Base-by-base conservation (phyloP, 1,139 yeast genomes). In the Chernovozyma sophiae-reginae region DNA sequence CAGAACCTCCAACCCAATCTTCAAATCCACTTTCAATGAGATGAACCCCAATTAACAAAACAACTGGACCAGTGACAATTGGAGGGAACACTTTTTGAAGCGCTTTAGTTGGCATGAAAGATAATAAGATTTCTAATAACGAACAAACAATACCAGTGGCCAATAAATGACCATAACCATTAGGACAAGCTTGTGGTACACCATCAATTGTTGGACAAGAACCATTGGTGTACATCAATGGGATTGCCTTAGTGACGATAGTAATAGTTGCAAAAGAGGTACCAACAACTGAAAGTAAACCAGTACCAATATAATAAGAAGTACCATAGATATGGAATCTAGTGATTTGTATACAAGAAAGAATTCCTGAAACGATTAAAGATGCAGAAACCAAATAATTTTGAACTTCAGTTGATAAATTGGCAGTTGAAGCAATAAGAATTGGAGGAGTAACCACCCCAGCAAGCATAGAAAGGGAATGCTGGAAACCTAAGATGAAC, bases 1-100 rank as follows among this genome's bases (percentile, higher is more conserved):
- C 80, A n/a, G 86, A 66, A 33, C 96, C 96, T 46, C 97, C 97
- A 31, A 79, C 81, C 86, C 95, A 86, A 60, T 87, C 87, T 52
- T 77, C 57, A 60, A 89, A 80, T 18, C 95, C 96, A 34, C 84
- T 56, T 49, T 70, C 68, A 40, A 86, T 72, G 50, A 87, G 72
- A 29, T 72, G 65, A 32, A 80, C 68, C 47, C 96, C 96, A 55
- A 89, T 86, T 33, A 87, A 72, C 43, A 87, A 61, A 25, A 87
- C 95, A 35, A 87, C 96, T 2, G 96, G 95, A 38, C 97, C 96
- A 19, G 96, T 87, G 41, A 89, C 96, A 35, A 86, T 65, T 27
- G 95, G 87, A 19, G 96, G 96, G 67, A 89, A 89, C 32, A 86
- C 56, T 47, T 71, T 78, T 57, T 83, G 86, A 48, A 89, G 71